Percentiles rank a stretch among this genome's conserved stretches.
Conservation (phyloP, 2,329 filamentous ascomycete genomes). For the Epichloe baconii region DNA sequence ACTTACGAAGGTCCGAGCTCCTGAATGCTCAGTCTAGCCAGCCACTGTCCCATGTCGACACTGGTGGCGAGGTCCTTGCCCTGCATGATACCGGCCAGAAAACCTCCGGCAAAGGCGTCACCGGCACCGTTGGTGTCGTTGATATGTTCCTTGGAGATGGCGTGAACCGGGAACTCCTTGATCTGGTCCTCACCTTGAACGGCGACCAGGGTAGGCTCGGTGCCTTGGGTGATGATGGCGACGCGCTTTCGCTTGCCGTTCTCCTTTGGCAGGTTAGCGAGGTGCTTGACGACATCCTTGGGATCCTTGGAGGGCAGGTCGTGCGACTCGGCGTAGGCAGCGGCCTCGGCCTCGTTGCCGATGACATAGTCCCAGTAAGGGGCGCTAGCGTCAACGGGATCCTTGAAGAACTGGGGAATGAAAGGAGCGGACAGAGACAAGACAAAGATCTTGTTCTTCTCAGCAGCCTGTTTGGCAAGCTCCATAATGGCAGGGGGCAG, state of each 20-base stretch:
- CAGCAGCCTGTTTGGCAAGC: conserved; percentile 78
- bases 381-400: conserved; percentile 70
- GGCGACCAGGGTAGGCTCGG: conserved; percentile 77
- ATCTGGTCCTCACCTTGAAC: conserved; percentile 57
- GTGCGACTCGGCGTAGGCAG: conserved; percentile 75
- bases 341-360: conserved; percentile 92
- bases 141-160: conserved; percentile 66
- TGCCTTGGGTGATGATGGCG: conserved; percentile 91
- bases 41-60: conserved; percentile 92
- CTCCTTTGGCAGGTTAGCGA: conserved; percentile 84
- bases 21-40: conserved; percentile 85
- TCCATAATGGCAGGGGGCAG: conserved; percentile 83
- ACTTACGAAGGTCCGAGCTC: conserved; percentile 93
- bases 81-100: conserved; percentile 78
- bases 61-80: conserved; percentile 66
- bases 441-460: conserved; percentile 81
- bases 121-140: conserved; percentile 95
- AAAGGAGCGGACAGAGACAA: conserved; percentile 92
- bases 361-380: conserved; percentile 95
- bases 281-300: conserved; percentile 69
- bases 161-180: conserved; percentile 68
- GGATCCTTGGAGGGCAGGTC: conserved; percentile 62
- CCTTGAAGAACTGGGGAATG: conserved; percentile 96
- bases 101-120: conserved; percentile 91
- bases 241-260: conserved; percentile 73